phyloP scores from a whole-genome alignment of 2,329 filamentous ascomycete species.

The Fusarium sarcochroum region DNA sequence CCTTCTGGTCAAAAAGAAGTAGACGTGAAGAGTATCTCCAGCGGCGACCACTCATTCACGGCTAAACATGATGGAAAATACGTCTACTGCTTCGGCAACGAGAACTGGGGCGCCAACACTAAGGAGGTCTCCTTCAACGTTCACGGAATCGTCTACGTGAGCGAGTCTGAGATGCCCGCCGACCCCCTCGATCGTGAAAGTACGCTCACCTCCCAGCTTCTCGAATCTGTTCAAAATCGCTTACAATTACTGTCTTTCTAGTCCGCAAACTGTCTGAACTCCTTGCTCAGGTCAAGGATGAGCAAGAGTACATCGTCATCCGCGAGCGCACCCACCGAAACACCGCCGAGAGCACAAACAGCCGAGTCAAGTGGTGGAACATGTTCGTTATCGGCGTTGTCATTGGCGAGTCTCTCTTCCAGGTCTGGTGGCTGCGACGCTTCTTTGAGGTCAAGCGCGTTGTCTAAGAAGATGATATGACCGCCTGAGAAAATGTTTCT shows the following conservation, averaged over 20 bases:
- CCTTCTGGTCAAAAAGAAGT: slow-evolving; percentile 82
- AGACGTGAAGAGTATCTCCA: slow-evolving; percentile 85
- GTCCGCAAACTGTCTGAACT: slow-evolving; percentile 88
- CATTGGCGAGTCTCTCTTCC: slow-evolving; percentile 93
- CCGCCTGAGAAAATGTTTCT: slow-evolving; percentile 12
- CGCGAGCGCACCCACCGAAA: slow-evolving; percentile 97
- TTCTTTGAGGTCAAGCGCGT: slow-evolving; percentile 92
- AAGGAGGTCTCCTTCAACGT: slow-evolving; percentile 99
- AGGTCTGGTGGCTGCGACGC: slow-evolving; percentile 99
- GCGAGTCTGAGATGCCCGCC: slow-evolving; percentile 84
- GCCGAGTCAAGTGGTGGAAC: slow-evolving; percentile 99
- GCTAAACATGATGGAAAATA: slow-evolving; percentile 89
- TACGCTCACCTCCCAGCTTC: slow-evolving; percentile 58
- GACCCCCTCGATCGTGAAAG: slow-evolving; percentile 94
- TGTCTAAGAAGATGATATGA: slow-evolving; percentile 59
- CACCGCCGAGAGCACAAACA: slow-evolving; percentile 98
- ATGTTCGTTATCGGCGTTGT: slow-evolving; percentile 94
- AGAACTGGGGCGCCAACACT: slow-evolving; percentile 94
- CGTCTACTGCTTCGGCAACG: slow-evolving; percentile 98
- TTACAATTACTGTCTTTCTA: slow-evolving; percentile 53
- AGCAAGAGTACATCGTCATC: slow-evolving; percentile 96
- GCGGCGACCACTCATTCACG: slow-evolving; percentile 93
- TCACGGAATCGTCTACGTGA: slow-evolving; percentile 97
- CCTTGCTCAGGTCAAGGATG: slow-evolving; percentile 93
- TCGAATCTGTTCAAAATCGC: not conserved